Percentiles rank a stretch among this genome's conserved stretches.
Evolutionary conservation across 306 rosid genomes (phyloP).

Genomic region (Dryas octopetala): DNA sequence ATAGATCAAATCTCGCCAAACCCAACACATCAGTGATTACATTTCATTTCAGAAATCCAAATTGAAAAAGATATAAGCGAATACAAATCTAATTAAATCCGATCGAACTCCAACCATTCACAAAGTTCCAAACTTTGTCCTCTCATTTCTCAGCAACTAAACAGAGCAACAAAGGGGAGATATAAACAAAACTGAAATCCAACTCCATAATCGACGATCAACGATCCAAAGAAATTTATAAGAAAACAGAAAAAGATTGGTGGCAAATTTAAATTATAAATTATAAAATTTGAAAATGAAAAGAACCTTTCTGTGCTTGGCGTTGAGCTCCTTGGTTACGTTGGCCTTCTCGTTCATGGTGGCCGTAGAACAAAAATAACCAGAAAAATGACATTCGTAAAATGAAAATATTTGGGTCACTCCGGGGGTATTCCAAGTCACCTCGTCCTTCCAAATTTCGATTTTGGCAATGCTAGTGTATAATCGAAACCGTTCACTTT

Average conservation of each 20-base stretch:
- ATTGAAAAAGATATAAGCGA: background rate
- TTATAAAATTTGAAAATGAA: background rate
- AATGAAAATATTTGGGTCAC: too few species aligned
- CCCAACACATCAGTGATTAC: background rate
- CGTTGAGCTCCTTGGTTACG: constrained; percentile 98
- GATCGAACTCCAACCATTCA: constrained; percentile 13
- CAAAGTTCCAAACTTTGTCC: constrained; percentile 8
- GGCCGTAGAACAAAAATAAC: constrained; percentile 11
- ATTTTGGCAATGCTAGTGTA: too few species aligned
- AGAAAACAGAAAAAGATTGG: background rate
- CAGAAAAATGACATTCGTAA: too few species aligned
- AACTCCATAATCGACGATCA: constrained; percentile 25
- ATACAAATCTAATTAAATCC: background rate
- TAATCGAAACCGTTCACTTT: too few species aligned
- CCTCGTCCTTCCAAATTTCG: too few species aligned
- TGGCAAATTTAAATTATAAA: background rate
- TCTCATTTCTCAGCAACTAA: constrained; percentile 8
- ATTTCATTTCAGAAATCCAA: constrained; percentile 17
- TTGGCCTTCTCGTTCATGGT: constrained; percentile 95
- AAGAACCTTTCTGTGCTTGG: constrained; percentile 84
- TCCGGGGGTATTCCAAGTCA: too few species aligned
- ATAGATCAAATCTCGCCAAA: constrained; percentile 27
- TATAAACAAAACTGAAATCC: constrained; percentile 1
- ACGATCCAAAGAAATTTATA: constrained; percentile 29
- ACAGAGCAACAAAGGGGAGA: background rate